Percentiles rank a stretch among this genome's conserved stretches.
Evolutionary conservation across 1,139 yeast genomes (phyloP).

Genomic region (Schizosaccharomyces versatilis): DNA sequence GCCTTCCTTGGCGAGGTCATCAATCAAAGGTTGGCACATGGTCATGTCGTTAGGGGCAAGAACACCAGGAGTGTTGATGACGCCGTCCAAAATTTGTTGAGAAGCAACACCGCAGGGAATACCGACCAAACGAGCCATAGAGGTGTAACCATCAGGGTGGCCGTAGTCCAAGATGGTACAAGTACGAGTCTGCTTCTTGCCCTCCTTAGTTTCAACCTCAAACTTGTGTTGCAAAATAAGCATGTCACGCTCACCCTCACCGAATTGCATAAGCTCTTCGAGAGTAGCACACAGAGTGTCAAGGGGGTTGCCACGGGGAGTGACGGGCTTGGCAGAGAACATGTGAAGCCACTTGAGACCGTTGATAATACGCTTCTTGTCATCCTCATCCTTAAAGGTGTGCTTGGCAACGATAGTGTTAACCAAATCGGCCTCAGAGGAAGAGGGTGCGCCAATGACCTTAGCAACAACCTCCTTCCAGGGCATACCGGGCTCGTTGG

Average conservation of each 20-base stretch:
- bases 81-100: slow-evolving; percentile 65
- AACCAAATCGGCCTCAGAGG: slow-evolving; percentile 47
- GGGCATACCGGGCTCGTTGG: slow-evolving; percentile 23
- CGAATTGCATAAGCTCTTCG: slow-evolving; percentile 90
- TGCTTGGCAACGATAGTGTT: slow-evolving; percentile 60
- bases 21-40: slow-evolving; percentile 73
- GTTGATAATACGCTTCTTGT: slow-evolving; percentile 62
- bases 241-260: slow-evolving; percentile 82
- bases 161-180: slow-evolving; percentile 91
- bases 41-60: slow-evolving; percentile 74
- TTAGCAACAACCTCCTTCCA: slow-evolving; percentile 79
- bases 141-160: slow-evolving; percentile 77
- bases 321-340: slow-evolving; percentile 51
- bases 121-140: slow-evolving; percentile 97
- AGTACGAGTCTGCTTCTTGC: slow-evolving; percentile 72
- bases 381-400: slow-evolving; percentile 56
- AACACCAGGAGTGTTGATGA: slow-evolving; percentile 54
- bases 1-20: slow-evolving; percentile 69
- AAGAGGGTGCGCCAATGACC: slow-evolving; percentile 52
- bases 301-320: slow-evolving; percentile 82
- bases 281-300: slow-evolving; percentile 92
- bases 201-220: slow-evolving; percentile 91
- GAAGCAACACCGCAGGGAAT: slow-evolving; percentile 95
- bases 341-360: slow-evolving; percentile 91
- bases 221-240: slow-evolving; percentile 93